These are phyloP conservation scores for Yarrowia sp. DNA, from an alignment of 805 yeast genomes.

Conservation along the genomic window DNA sequence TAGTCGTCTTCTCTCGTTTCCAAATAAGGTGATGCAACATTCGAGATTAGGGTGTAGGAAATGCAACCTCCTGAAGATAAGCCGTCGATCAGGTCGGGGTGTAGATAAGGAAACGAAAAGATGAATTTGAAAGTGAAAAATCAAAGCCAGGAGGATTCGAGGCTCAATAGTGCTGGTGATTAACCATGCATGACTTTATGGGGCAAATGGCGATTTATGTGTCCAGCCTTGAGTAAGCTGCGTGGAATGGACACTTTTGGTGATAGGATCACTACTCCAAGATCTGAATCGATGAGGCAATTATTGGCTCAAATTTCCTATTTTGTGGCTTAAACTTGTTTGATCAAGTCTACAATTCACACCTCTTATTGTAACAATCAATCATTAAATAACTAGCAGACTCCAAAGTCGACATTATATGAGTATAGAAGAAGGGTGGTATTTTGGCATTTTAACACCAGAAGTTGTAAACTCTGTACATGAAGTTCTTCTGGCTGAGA, in stretches of 20 bases:
- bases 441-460: conserved; percentile 54
- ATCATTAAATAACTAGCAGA: conserved; percentile 7
- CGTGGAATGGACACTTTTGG: too few relatives aligned
- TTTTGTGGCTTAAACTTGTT: too few relatives aligned
- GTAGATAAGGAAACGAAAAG: conserved; percentile 29
- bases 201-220: too few relatives aligned
- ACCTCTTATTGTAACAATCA: not conserved
- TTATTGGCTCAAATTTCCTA: too few relatives aligned
- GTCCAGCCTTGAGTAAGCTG: not conserved
- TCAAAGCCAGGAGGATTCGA: too few relatives aligned
- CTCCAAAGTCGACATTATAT: conserved; percentile 8
- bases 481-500: conserved; percentile 56
- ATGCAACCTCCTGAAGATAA: not conserved
- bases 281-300: too few relatives aligned
- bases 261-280: too few relatives aligned
- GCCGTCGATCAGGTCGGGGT: not conserved
- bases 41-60: conserved; percentile 1
- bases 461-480: conserved; percentile 53
- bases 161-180: too few relatives aligned
- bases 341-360: too few relatives aligned
- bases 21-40: conserved; percentile 8
- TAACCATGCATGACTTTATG: too few relatives aligned
- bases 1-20: not conserved
- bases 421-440: not conserved
- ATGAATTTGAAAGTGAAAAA: not conserved